Percentiles rank a stretch among this genome's conserved stretches.
Conservation (phyloP, 352 stramenopile genomes). For the Phytophthora capsici region DNA sequence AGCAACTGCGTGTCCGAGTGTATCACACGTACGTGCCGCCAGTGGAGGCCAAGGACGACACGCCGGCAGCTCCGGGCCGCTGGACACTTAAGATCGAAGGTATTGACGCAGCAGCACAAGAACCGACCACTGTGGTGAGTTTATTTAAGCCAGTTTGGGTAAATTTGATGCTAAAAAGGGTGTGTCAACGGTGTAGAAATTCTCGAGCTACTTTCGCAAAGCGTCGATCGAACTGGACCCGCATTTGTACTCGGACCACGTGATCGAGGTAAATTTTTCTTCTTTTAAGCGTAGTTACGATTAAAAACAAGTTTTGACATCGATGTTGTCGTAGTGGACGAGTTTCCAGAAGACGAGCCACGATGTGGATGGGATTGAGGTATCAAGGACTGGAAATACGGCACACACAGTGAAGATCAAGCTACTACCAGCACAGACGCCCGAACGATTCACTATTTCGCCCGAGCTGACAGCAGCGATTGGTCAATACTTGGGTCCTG, state of each 20-base stretch:
- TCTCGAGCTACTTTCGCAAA: conserved; percentile 83
- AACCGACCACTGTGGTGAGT: conserved; percentile 49
- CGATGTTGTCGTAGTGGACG: conserved; percentile 57
- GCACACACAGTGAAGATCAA: conserved; percentile 74
- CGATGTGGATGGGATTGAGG: conserved; percentile 62
- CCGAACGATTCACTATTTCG: conserved; percentile 70
- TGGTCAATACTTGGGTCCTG: conserved; percentile 43
- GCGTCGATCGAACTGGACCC: conserved; percentile 74
- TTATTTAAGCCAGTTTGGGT: not conserved
- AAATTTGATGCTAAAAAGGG: too few species aligned
- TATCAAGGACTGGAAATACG: conserved; percentile 56
- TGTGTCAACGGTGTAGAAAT: conserved; percentile 51
- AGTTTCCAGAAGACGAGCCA: conserved; percentile 78
- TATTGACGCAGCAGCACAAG: conserved; percentile 38
- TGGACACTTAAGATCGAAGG: conserved; percentile 79
- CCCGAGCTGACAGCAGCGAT: conserved; percentile 48
- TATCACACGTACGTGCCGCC: conserved; percentile 68
- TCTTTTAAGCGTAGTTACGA: not conserved
- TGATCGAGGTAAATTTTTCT: conserved; percentile 56
- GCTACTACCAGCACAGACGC: conserved; percentile 58
- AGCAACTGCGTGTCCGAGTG: conserved; percentile 61
- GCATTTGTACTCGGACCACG: conserved; percentile 68
- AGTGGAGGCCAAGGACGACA: conserved; percentile 40
- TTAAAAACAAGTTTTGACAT: not conserved
- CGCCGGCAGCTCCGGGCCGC: conserved; percentile 37